Percentiles rank a stretch among this genome's conserved stretches.
Conservation (phyloP, 305 asterid species). For the Plantago rigida region DNA sequence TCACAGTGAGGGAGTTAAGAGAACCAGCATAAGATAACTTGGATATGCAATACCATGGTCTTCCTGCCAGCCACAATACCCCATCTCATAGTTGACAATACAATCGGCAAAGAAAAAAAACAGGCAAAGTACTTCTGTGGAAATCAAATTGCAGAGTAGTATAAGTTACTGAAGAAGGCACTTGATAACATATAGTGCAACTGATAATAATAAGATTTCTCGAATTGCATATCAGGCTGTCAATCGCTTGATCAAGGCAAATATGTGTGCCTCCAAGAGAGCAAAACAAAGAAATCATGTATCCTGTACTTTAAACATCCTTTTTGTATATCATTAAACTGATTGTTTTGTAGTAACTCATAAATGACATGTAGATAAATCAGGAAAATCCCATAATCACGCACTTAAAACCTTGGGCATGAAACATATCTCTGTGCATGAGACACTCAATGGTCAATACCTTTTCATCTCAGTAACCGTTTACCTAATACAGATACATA, state of each 20-base stretch:
- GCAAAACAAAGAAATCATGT: too few relatives aligned
- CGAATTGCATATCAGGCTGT: not conserved
- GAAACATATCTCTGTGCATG: not conserved
- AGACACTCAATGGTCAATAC: not conserved
- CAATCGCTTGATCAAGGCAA: not conserved
- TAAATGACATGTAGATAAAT: not conserved
- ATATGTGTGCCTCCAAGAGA: too few relatives aligned
- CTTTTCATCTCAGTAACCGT: not conserved
- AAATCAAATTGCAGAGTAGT: conserved; percentile 20
- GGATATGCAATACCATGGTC: conserved; percentile 55
- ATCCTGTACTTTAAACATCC: too few relatives aligned
- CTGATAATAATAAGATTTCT: not conserved
- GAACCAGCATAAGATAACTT: conserved; percentile 3
- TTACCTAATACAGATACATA: too few relatives aligned
- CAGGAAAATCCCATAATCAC: not conserved
- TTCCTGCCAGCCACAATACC: conserved; percentile 85
- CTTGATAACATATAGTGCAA: not conserved
- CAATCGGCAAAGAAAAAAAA: conserved; percentile 88
- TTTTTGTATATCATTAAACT: too few relatives aligned
- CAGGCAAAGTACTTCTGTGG: conserved; percentile 79
- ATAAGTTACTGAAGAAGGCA: not conserved
- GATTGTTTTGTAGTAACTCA: too few relatives aligned
- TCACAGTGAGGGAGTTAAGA: conserved; percentile 4
- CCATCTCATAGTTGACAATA: conserved; percentile 87
- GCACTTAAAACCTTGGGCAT: not conserved